Conservation (phyloP, 805 yeast species). For the Kuraishia hungarica region DNA sequence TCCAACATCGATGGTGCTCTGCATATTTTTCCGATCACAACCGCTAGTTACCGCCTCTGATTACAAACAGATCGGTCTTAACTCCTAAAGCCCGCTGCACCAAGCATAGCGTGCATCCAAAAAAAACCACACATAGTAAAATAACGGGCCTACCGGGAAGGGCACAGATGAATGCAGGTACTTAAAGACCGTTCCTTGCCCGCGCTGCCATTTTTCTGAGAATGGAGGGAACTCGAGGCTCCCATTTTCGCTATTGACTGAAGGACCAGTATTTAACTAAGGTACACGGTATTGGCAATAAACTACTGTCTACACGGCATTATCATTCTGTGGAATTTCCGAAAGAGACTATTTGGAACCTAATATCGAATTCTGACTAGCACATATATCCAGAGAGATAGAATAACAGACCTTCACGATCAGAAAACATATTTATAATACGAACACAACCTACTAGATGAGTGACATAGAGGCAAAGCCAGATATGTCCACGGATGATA, state of each 20-base stretch:
- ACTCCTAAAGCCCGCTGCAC: neutral
- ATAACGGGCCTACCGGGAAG: neutral
- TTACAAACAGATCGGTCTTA: neutral
- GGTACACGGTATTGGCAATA: no score
- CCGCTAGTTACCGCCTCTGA: neutral
- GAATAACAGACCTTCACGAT: no score
- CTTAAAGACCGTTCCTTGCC: neutral
- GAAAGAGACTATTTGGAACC: no score
- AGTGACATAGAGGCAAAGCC: neutral
- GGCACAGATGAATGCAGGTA: neutral
- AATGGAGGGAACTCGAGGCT: neutral
- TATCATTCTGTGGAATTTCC: no score
- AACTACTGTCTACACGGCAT: no score
- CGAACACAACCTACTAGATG: no score
- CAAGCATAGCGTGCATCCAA: neutral
- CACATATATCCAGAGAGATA: no score
- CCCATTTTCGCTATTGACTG: neutral
- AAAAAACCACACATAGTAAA: no score
- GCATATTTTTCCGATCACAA: neutral
- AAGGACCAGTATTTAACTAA: no score
- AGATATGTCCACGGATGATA: neutral
- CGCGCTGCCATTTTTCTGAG: neutral
- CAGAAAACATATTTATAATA: no score
- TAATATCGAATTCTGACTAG: no score
- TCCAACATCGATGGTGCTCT: neutral